These are phyloP conservation scores for Rehmannia glutinosa DNA, from an alignment of 257 asterid genomes.

Conservation along the genomic window DNA sequence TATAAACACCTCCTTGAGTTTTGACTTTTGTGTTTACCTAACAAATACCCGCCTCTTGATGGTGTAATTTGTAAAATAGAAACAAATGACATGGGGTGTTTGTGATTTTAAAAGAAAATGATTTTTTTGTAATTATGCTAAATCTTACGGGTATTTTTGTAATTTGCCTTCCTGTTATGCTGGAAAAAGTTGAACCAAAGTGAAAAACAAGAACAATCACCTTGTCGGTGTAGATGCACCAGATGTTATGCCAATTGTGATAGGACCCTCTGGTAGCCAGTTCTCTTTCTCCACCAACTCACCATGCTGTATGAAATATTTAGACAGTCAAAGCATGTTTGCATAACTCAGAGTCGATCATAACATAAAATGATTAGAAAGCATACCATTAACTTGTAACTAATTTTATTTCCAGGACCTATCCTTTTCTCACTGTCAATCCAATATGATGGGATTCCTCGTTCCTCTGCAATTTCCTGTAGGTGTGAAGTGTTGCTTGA, in stretches of 20 bases:
- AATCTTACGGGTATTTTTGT: background rate
- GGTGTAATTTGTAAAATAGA: too few species aligned
- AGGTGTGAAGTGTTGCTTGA: conserved; percentile 98
- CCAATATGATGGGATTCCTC: conserved; percentile 96
- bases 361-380: conserved; percentile 5
- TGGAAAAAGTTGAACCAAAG: background rate
- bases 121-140: background rate
- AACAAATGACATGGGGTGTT: too few species aligned
- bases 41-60: background rate
- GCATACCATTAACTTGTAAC: conserved; percentile 71
- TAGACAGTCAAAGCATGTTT: background rate
- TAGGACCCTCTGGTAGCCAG: conserved; percentile 86
- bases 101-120: background rate
- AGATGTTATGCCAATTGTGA: conserved; percentile 87
- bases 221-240: conserved; percentile 99
- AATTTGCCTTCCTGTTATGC: background rate
- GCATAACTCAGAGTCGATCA: background rate
- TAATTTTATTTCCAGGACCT: conserved; percentile 89
- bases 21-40: too few species aligned
- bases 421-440: conserved; percentile 79
- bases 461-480: conserved; percentile 92
- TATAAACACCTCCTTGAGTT: too few species aligned
- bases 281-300: conserved; percentile 94
- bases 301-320: conserved; percentile 62
- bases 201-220: conserved; percentile 31